Conservation (phyloP, 768 basidiomycete genomes). For the Amanita jacksonii region DNA sequence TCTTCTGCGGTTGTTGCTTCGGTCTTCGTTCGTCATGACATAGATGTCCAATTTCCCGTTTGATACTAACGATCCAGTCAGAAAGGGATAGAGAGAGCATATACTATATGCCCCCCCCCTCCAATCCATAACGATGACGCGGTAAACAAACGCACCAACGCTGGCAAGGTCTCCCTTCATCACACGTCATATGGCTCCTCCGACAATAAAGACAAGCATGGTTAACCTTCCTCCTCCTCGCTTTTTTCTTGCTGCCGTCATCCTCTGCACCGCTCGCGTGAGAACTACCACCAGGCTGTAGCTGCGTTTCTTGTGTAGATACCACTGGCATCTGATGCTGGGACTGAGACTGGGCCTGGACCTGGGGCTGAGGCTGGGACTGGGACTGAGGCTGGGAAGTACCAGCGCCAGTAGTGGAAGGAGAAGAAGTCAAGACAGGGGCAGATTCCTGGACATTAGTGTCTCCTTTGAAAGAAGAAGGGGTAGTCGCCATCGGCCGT, state of each 20-base stretch:
- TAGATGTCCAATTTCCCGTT: constrained; percentile 91
- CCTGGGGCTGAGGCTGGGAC: background rate
- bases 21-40: constrained; percentile 81
- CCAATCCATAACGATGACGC: too few relatives aligned
- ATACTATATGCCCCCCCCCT: too few relatives aligned
- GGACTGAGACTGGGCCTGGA: too few relatives aligned
- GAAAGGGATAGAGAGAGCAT: constrained; percentile 3
- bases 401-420: background rate
- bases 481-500: constrained; percentile 4
- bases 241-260: constrained; percentile 34
- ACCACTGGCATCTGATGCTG: background rate
- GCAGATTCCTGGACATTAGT: background rate
- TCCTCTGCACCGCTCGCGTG: constrained; percentile 18
- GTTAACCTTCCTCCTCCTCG: constrained; percentile 78
- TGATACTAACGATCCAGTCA: constrained; percentile 49
- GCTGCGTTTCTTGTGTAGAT: background rate
- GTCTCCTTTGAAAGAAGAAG: constrained; percentile 4
- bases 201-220: constrained; percentile 93
- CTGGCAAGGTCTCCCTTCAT: constrained; percentile 84
- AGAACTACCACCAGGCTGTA: background rate
- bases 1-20: constrained; percentile 40
- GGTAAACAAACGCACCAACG: constrained; percentile 71
- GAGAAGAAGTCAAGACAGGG: background rate
- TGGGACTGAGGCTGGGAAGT: too few relatives aligned
- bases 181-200: constrained; percentile 88